Conservation (phyloP, 257 asterid genomes). For the Fraxinus excelsior region DNA sequence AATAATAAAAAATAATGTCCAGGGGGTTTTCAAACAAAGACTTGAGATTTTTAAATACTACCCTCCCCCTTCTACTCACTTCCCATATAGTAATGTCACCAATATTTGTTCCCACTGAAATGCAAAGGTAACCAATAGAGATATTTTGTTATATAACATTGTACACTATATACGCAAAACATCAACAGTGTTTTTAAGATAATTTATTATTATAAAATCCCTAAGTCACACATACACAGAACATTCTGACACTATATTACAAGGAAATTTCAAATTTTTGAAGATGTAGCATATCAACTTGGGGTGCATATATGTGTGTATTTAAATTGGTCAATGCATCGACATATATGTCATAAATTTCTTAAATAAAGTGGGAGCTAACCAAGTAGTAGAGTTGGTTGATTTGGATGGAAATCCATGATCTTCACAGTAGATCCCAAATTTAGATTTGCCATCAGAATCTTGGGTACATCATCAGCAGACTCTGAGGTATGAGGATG, state of each 20-base stretch:
- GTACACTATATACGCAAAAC: neutral
- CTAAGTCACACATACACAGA: neutral
- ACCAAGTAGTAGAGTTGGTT: conserved; percentile 60
- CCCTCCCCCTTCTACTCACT: conserved; percentile 50
- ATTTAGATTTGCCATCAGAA: conserved; percentile 49
- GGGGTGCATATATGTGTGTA: neutral
- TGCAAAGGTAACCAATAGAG: conserved; percentile 7
- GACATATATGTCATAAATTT: neutral
- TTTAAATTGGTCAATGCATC: conserved; percentile 11
- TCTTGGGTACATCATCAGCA: conserved; percentile 56
- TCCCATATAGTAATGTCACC: conserved; percentile 75
- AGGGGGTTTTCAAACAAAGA: neutral
- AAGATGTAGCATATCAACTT: neutral
- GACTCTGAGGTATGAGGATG: conserved; percentile 33
- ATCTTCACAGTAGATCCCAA: conserved; percentile 67
- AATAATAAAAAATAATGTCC: conserved; percentile 7
- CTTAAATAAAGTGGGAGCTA: conserved; percentile 28
- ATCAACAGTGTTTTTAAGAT: neutral
- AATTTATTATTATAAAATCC: neutral
- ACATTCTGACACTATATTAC: neutral
- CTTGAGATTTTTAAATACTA: conserved; percentile 46
- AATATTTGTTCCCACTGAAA: conserved; percentile 64
- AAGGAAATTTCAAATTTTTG: neutral
- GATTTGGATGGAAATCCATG: conserved; percentile 70
- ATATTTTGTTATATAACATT: neutral